Conservation (phyloP, 805 yeast genomes). For the Kregervanrija delftensis region DNA sequence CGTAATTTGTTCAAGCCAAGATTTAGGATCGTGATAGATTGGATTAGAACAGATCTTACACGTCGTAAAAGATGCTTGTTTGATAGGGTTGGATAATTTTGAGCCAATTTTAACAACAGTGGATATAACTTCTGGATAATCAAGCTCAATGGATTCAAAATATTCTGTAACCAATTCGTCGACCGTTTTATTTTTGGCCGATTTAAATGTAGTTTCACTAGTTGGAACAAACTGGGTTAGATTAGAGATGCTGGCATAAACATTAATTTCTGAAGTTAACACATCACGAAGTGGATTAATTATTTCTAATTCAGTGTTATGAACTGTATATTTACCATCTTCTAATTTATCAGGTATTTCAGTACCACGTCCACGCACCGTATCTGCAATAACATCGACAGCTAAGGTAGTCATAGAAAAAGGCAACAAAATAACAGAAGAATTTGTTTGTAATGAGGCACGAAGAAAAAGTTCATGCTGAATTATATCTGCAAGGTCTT, state of each 20-base stretch:
- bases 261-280: constrained; percentile 57
- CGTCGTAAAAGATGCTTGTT: constrained; percentile 10
- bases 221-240: constrained; percentile 29
- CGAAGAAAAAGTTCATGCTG: constrained; percentile 38
- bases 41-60: constrained; percentile 55
- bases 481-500: constrained; percentile 51
- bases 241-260: constrained; percentile 40
- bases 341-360: constrained; percentile 47
- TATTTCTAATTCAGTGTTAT: constrained; percentile 29
- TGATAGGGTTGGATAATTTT: constrained; percentile 50
- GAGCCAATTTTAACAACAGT: constrained; percentile 89
- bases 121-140: constrained; percentile 83
- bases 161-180: constrained; percentile 73
- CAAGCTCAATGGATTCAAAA: constrained; percentile 63
- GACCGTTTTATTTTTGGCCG: constrained; percentile 70
- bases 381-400: constrained; percentile 66
- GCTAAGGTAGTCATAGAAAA: constrained; percentile 82
- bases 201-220: constrained; percentile 23
- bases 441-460: constrained; percentile 37
- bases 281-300: constrained; percentile 74
- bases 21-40: constrained; percentile 50
- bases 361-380: constrained; percentile 84
- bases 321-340: constrained; percentile 27
- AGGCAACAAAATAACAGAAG: constrained; percentile 62
- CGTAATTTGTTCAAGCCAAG: constrained; percentile 67